Base-by-base conservation (phyloP, 805 yeast genomes). In the Zygosaccharomyces rouxii region DNA sequence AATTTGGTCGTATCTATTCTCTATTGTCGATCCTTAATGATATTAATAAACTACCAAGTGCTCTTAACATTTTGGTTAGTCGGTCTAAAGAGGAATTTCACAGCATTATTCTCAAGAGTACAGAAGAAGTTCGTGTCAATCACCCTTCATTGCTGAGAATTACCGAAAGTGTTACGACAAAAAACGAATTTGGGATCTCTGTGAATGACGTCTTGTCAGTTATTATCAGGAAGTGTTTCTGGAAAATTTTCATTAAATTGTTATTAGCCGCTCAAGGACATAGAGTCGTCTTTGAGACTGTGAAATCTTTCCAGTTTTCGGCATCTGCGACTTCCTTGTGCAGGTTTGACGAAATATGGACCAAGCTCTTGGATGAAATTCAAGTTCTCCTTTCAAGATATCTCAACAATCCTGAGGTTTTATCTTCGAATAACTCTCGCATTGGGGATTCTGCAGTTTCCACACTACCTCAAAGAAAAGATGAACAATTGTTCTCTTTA, bases 201-300 rank as follows among this genome's bases (percentile, higher is more conserved):
- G 58, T 71, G 46, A 74, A 75, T 50, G 84, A 81, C 50, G 70
- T 74, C 9, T 65, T 79, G 10, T 76, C 81, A 0, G 64, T 76
- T 0, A 74, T 87, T 0, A 67, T 89, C 28, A 80, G 83, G 54
- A 89, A 87, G 52, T 73, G 89, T 35, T 84, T 86, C 53, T 80
- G 86, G 64, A 73, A 80, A 7, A 72, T 88, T n/a, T 89, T 85
- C 58, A 71, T 79, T 25, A 82, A 80, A 61, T 65, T 80, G 45
- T 67, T 83, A 35, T 74, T 81, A 21, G 80, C 86, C 4, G 66
- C 88, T 16, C 94, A 87, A 67, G 77, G 79, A 21, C 89, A 87
- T 60, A 73, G 84, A 26, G 81, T 84, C 1, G 74, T 89, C 4
- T 71, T 71, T 51, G 89, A 83, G 52, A 76, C 85, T 11, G 71